Conservation (phyloP, 495 filamentous ascomycete species). For the Aspergillus funiculosus region DNA sequence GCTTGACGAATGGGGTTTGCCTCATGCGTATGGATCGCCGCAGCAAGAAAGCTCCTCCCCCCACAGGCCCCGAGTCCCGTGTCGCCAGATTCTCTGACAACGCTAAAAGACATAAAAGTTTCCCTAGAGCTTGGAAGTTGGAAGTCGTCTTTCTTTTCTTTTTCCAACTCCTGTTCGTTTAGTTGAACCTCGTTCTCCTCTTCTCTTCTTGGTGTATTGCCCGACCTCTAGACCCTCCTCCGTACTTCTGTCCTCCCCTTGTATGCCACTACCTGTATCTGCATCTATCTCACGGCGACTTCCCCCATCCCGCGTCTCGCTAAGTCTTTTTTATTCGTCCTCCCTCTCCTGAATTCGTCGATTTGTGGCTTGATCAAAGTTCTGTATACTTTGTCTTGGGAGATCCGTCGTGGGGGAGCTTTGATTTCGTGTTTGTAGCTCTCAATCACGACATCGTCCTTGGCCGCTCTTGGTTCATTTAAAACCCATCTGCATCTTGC, state of each 20-base stretch:
- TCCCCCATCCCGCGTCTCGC: background rate
- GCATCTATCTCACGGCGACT: background rate
- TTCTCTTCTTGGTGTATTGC: no score
- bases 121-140: background rate
- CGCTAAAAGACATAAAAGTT: conserved; percentile 16
- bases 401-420: conserved; percentile 7
- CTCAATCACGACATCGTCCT: conserved; percentile 27
- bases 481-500: conserved; percentile 13
- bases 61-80: conserved; percentile 12
- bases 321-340: conserved; percentile 22
- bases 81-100: conserved; percentile 8
- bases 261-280: conserved; percentile 5
- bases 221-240: background rate
- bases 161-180: background rate
- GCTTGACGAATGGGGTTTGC: conserved; percentile 3
- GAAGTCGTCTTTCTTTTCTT: background rate
- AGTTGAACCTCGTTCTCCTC: background rate
- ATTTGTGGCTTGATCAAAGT: background rate
- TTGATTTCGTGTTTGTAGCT: conserved; percentile 20
- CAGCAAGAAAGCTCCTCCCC: conserved; percentile 7
- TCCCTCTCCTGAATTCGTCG: conserved; percentile 5
- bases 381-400: conserved; percentile 1
- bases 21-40: conserved; percentile 12
- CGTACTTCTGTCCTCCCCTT: background rate
- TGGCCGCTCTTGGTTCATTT: conserved; percentile 15